Conservation (phyloP, 1,139 yeast genomes). For the Barnettozyma hawaiiensis region DNA sequence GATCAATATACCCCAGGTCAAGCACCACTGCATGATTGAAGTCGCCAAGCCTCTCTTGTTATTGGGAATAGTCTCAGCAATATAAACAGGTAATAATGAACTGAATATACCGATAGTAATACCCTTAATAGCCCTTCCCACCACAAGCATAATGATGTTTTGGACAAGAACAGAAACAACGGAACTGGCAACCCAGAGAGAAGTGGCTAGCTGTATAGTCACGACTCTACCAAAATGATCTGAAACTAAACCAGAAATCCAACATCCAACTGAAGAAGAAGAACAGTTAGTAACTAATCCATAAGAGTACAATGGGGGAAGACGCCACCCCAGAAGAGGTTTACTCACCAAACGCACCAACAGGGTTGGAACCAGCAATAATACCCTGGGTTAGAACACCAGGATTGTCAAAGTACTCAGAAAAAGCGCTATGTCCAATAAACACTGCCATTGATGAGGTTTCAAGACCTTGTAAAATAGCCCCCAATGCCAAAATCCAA, state of each 20-base stretch:
- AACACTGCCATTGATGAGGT: conserved; percentile 64
- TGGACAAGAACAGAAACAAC: conserved; percentile 29
- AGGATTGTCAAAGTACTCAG: conserved; percentile 41
- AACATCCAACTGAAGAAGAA: conserved; percentile 27
- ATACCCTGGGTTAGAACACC: conserved; percentile 35
- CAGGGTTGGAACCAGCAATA: conserved; percentile 38
- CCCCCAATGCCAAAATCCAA: conserved; percentile 47
- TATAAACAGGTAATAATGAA: conserved; percentile 66
- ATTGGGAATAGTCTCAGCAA: conserved; percentile 67
- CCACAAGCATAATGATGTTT: conserved; percentile 32
- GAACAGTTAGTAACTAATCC: no score
- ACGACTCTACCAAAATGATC: conserved; percentile 28
- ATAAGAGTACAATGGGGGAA: no score
- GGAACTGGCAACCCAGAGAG: conserved; percentile 32
- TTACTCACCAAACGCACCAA: conserved; percentile 33
- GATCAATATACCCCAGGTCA: conserved; percentile 59
- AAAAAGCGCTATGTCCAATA: conserved; percentile 41
- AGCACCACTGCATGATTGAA: conserved; percentile 61
- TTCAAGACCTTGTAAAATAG: conserved; percentile 63
- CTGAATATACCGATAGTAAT: conserved; percentile 68
- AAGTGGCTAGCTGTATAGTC: conserved; percentile 25
- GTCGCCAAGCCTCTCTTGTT: conserved; percentile 62
- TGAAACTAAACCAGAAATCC: conserved; percentile 26
- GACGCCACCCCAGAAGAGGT: no score
- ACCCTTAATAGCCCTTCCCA: conserved; percentile 64